Percentiles rank a stretch among this genome's conserved stretches.
phyloP scores from a whole-genome alignment of 2,329 filamentous ascomycete genomes.

The Cercospora sp. region DNA sequence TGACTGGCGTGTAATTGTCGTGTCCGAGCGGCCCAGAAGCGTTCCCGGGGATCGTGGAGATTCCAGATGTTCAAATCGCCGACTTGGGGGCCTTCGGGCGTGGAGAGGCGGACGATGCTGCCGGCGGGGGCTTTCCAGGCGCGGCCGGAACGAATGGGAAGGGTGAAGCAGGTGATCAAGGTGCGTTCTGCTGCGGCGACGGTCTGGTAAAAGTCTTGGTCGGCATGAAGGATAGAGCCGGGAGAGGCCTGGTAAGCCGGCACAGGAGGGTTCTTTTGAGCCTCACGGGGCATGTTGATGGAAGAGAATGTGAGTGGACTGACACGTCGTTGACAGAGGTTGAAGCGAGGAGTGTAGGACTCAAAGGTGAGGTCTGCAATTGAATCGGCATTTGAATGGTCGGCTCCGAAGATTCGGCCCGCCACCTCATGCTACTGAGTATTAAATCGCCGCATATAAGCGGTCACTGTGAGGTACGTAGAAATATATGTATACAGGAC shows the following conservation, averaged over 20 bases:
- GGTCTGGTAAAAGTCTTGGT: slow-evolving; percentile 34
- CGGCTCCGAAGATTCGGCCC: neutral
- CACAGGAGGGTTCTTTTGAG: slow-evolving; percentile 26
- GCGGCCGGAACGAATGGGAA: slow-evolving; percentile 71
- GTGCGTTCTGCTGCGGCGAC: slow-evolving; percentile 30
- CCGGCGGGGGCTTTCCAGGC: slow-evolving; percentile 72
- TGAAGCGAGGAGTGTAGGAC: neutral
- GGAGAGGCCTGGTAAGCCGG: slow-evolving; percentile 38
- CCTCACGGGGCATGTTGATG: slow-evolving; percentile 5
- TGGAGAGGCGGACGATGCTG: slow-evolving; percentile 70
- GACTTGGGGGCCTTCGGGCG: slow-evolving; percentile 68
- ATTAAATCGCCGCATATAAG: slow-evolving; percentile 5
- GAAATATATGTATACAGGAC: neutral
- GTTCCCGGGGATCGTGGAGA: slow-evolving; percentile 70
- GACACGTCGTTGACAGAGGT: neutral
- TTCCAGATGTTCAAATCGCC: slow-evolving; percentile 85
- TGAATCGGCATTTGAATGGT: neutral
- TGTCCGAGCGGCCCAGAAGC: slow-evolving; percentile 79
- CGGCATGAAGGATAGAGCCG: slow-evolving; percentile 34
- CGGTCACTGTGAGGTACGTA: neutral
- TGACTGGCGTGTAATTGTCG: slow-evolving; percentile 77
- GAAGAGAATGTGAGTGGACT: neutral
- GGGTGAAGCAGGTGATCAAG: slow-evolving; percentile 41
- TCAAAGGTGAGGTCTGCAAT: neutral
- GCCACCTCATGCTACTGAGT: neutral